Conservation (phyloP, 208 protist species). For the Trichomonas vaginalis region DNA sequence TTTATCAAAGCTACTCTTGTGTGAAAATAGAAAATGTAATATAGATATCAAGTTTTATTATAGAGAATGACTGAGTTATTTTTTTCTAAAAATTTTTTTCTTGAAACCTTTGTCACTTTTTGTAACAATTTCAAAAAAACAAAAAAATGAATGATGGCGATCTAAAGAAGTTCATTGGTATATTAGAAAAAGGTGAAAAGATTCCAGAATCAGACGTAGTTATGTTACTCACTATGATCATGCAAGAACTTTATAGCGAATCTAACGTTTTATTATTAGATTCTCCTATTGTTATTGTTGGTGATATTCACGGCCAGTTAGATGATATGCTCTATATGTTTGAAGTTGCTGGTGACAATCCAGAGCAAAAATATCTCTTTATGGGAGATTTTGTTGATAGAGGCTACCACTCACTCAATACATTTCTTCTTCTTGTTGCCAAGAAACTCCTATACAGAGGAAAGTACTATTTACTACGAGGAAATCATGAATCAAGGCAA, state of each 20-base stretch:
- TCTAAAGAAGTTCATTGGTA: neutral
- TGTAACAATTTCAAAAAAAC: neutral
- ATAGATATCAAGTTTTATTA: too few species aligned
- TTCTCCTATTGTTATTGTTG: neutral
- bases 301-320: neutral
- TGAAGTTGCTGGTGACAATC: neutral
- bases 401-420: conserved; percentile 23
- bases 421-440: conserved; percentile 22
- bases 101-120: too few species aligned
- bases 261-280: neutral
- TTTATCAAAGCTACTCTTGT: too few species aligned
- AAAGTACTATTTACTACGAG: conserved; percentile 26
- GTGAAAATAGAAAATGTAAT: too few species aligned
- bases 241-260: neutral
- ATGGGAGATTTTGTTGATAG: conserved; percentile 1
- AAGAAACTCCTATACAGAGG: conserved; percentile 29
- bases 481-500: conserved; percentile 36
- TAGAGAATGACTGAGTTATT: too few species aligned
- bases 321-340: neutral
- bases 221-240: neutral
- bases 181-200: neutral
- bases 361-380: neutral
- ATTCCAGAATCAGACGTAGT: neutral
- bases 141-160: neutral
- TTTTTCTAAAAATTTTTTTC: too few species aligned